Base-by-base conservation (phyloP, 805 yeast species). In the Kodamaea neixiangensis region DNA sequence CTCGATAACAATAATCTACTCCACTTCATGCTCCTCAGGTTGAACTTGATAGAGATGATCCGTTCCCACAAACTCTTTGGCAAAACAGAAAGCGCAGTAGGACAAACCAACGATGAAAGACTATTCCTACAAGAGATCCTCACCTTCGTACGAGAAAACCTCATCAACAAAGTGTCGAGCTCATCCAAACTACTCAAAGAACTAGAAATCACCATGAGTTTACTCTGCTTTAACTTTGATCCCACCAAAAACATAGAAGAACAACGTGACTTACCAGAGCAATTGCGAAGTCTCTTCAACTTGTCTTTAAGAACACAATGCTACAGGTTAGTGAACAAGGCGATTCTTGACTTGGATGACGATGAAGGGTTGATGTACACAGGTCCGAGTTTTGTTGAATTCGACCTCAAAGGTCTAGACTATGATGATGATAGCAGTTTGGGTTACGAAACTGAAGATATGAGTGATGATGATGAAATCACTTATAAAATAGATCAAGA, bases 11-110 rank as follows among this genome's bases (percentile, higher is more conserved):
- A 85, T 58, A 81, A 81, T 47, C 73, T 78, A 21, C 69, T 89
- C 20, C 89, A 89, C 65, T 90, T 89, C 70, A 81, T 85, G 60
- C 69, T 91, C 35, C 69, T 90, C 52, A 75, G 92, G 46, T 71
- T 90, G 55, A 86, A 86, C 59, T 72, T 92, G 56, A 84, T 90
- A 34, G 97, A 92, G 66, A 83, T 87, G 81, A 89, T 91, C 34
- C 69, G 93, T 35, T 63, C 63, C n/a, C 81, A 83, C 29, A 65
- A 64, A 43, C 47, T 56, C 44, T 63, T 58, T 5, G 41, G 48
- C 2, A 21, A 35, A 3, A 13, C n/a, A 15, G 21, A 37, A 37
- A 6, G 41, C 15, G 11, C 5, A 25, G 7, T 13, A 5, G 31
- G 10, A 3, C 31, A 25, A 25, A 20, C 20, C 20, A 40, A 14